Conservation (phyloP, 2,329 filamentous ascomycete species). For the Ophiognomonia clavigignenti-juglandacearum region DNA sequence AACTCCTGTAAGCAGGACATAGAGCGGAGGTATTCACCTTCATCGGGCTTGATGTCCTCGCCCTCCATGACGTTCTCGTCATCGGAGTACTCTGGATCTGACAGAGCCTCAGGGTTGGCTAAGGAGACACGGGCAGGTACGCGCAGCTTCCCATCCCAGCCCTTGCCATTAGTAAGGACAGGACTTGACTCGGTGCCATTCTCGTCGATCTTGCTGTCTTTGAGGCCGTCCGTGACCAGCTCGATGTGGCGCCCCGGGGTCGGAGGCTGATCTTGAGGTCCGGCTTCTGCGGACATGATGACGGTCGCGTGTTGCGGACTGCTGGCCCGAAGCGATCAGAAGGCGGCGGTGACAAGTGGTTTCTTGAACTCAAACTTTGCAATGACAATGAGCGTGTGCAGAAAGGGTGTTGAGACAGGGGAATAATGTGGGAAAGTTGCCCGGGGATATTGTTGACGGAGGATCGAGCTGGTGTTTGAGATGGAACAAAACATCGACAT, state of each 20-base stretch:
- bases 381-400: too few relatives aligned
- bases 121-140: constrained; percentile 66
- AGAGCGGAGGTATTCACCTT: constrained; percentile 49
- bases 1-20: too few relatives aligned
- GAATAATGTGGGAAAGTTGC: too few relatives aligned
- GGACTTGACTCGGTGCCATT: constrained; percentile 30
- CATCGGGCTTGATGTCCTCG: constrained; percentile 75
- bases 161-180: constrained; percentile 55
- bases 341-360: too few relatives aligned
- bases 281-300: constrained; percentile 37
- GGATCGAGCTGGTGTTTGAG: too few relatives aligned
- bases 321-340: too few relatives aligned
- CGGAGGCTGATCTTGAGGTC: constrained; percentile 27
- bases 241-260: constrained; percentile 38
- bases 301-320: constrained; percentile 1
- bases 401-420: too few relatives aligned
- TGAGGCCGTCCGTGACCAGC: constrained; percentile 37
- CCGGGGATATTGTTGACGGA: too few relatives aligned
- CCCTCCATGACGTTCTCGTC: constrained; percentile 63
- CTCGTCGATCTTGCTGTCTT: constrained; percentile 35
- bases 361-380: too few relatives aligned
- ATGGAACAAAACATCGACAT: too few relatives aligned
- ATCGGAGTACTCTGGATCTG: constrained; percentile 80
- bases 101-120: constrained; percentile 74
- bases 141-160: constrained; percentile 81